phyloP scores from a whole-genome alignment of 805 yeast species.

The Nakazawaea anatomiae region DNA sequence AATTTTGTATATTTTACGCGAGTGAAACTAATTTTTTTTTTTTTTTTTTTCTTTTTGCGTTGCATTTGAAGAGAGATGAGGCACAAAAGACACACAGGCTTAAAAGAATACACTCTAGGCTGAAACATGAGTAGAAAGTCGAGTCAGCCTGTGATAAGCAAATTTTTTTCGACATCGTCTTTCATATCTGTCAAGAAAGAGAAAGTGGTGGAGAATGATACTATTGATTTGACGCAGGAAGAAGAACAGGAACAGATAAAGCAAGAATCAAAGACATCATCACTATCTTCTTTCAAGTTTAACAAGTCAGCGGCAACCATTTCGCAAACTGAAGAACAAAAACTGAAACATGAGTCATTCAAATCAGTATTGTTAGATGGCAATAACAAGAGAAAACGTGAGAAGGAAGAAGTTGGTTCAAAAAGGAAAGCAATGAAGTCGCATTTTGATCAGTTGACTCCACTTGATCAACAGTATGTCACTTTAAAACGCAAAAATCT shows the following conservation, averaged over 20 bases:
- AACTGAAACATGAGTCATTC: not conserved
- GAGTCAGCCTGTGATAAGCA: not conserved
- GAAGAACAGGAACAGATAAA: not conserved
- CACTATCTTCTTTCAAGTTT: not conserved
- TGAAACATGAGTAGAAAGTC: not conserved
- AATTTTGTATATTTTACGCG: not conserved
- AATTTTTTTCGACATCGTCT: not conserved
- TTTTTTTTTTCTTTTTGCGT: not conserved
- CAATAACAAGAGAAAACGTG: not conserved
- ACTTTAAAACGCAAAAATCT: slow-evolving; percentile 53
- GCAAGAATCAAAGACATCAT: not conserved
- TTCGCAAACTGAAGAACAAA: not conserved
- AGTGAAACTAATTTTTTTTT: not conserved
- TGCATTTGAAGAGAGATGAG: not conserved
- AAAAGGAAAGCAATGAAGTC: slow-evolving; percentile 6
- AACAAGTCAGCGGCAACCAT: not conserved
- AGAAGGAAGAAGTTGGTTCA: slow-evolving; percentile 1
- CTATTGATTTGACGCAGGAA: not conserved
- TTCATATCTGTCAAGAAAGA: not conserved
- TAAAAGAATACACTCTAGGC: not conserved
- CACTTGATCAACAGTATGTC: slow-evolving; percentile 73
- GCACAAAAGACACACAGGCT: not conserved
- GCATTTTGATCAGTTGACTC: slow-evolving; percentile 41
- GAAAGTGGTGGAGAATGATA: not conserved
- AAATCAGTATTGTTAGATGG: not conserved